Evolutionary conservation across 1,139 yeast species (phyloP).

Genomic region (Debaryomycetaceae sp.): DNA sequence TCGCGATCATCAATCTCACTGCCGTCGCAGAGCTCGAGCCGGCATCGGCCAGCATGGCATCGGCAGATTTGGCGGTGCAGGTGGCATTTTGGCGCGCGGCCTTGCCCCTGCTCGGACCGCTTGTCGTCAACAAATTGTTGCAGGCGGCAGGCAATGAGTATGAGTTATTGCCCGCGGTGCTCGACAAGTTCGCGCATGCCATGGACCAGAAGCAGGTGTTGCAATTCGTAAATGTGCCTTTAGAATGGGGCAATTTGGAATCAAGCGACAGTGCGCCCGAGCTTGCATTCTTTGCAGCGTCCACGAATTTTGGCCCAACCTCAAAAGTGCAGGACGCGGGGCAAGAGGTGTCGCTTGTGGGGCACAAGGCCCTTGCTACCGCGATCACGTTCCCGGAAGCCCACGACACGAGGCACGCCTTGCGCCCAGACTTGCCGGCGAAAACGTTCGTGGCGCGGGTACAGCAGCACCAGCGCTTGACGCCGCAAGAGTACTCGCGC

Average conservation of each 20-base stretch:
- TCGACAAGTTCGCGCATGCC: slow-evolving; percentile 53
- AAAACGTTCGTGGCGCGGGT: slow-evolving; percentile 82
- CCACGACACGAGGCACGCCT: slow-evolving; percentile 38
- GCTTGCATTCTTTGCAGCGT: slow-evolving; percentile 44
- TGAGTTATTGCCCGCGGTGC: slow-evolving; percentile 74
- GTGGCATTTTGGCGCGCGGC: slow-evolving; percentile 71
- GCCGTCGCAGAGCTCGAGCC: slow-evolving; percentile 43
- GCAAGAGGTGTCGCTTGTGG: slow-evolving; percentile 26
- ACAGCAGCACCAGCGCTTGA: slow-evolving; percentile 82
- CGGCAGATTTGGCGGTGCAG: slow-evolving; percentile 65
- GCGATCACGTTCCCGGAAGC: slow-evolving; percentile 77
- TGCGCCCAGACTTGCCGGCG: slow-evolving; percentile 88
- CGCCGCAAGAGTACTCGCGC: slow-evolving; percentile 87
- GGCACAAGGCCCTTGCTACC: slow-evolving; percentile 52
- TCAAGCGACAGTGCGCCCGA: slow-evolving; percentile 10
- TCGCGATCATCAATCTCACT: slow-evolving; percentile 48
- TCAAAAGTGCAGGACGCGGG: slow-evolving; percentile 16
- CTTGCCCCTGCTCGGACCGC: slow-evolving; percentile 51
- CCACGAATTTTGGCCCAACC: slow-evolving; percentile 45
- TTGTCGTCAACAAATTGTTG: slow-evolving; percentile 67
- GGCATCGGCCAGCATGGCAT: slow-evolving; percentile 49
- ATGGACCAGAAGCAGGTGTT: slow-evolving; percentile 39
- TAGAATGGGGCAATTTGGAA: slow-evolving; percentile 29
- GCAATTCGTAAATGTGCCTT: slow-evolving; percentile 30
- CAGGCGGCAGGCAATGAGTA: slow-evolving; percentile 76